Evolutionary conservation across 352 stramenopile species (phyloP), one percentile per base, ranked within the genome.

Genomic region (Phytophthora tubulina): DNA sequence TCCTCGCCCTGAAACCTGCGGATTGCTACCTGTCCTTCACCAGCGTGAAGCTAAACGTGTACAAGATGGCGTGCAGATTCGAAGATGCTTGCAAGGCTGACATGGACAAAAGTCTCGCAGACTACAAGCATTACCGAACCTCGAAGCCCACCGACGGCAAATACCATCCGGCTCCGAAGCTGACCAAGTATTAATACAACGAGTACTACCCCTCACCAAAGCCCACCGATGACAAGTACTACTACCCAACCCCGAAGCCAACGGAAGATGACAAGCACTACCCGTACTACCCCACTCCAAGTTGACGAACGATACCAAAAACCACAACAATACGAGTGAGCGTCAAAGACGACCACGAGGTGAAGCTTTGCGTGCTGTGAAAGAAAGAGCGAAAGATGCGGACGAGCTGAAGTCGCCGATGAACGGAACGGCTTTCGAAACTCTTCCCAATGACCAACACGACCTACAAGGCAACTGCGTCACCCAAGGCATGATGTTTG

Each of bases 11-110:
- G 33, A 66, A 76, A 6, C 67, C 62, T 32, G 53, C 33, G 4
- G 56, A 79, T 32, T 79, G 72, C 53, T 72, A 61, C 63, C 27
- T 79, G 36, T 70, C 61, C 17, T 65, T 75, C 51, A 41, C 45
- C 38, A 59, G 57, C 0, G 49, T 63, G 3, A 72, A 75, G 48
- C 13, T 79, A 21, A 79, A 79, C 52, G 55, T 52, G 48, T 71
- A 54, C 63, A 71, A 65, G 8, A 30, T 67, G 60, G 36, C 60
- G 7, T 32, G 15, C 50, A 58, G 7, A 6, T 67, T 75, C 15
- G 33, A 59, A 31, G 14, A 60, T 7, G 54, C 36, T 50, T 75
- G 68, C 36, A 56, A 65, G 10, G 27, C 2, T 54, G 35, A 32
- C 45, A 58, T 30, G 17, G 44, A 56, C 21, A 48, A 67, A 2